Base-by-base conservation (phyloP, 1,284 basidiomycete species). In the Nidula niveotomentosa region DNA sequence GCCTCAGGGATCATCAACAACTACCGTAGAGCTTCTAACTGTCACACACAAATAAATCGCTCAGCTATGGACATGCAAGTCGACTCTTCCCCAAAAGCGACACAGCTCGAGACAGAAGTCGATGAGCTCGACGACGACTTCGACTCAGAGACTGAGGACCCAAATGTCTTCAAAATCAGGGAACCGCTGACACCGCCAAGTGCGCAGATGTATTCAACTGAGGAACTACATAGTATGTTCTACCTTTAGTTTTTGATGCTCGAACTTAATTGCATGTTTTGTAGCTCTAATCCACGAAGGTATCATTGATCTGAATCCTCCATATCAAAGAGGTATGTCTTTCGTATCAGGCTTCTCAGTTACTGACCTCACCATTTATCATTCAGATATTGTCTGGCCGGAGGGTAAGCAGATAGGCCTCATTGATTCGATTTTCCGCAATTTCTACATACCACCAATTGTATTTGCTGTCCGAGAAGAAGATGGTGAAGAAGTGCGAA, bases 361-460 rank as follows among this genome's bases (percentile, higher is more conserved):
- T 23, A 23, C 23, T 5, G 23, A 23, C 3, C 5, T 23, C 23
- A 23, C 23, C 23, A 23, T 23, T 23, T 23, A 23, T 23, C 23
- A 51, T 23, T 23, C 23, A 88, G 87, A 85, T 52, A 82, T 91
- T 49, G 89, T 91, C 0, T 91, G 88, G 89, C 71, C 83, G 0
- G 83, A 84, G 54, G 61, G 71, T 6, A 90, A 91, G 63, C 88
- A 91, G 61, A 80, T 83, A 30, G 79, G 79, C 13, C 75, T 91
- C n/a, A 79, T 91, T 13, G 86, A 89, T 63, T 89, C 86, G 0
- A 76, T 91, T 30, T 80, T 83, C 56, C 83, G 85, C 48, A 88
- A 90, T 62, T 90, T 83, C 60, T 90, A 88, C 58, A 79, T 91
- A 3, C 90, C 88, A 0, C 88, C 88, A 1, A 72, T 91, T 13